Evolutionary conservation across 148 eudicot genomes (phyloP).

Genomic region (Heliosperma pusillum): DNA sequence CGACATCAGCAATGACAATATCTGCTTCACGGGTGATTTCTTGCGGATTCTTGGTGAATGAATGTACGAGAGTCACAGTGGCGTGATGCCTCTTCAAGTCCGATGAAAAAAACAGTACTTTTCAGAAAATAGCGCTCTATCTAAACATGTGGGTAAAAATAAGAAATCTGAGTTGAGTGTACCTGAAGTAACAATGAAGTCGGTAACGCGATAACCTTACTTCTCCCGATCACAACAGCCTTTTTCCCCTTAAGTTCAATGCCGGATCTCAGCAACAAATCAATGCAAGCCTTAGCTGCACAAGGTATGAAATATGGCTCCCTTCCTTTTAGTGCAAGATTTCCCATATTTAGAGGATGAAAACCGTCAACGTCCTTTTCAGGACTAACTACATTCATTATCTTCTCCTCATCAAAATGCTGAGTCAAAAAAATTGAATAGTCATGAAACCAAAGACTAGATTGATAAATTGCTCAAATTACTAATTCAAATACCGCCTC

Average conservation of each 20-base stretch:
- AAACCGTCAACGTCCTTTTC: constrained; percentile 64
- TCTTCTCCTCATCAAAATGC: constrained; percentile 48
- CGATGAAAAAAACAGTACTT: constrained; percentile 17
- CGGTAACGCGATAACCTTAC: constrained; percentile 56
- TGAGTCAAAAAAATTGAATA: constrained; percentile 25
- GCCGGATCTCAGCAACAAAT: constrained; percentile 38
- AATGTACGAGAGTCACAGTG: constrained; percentile 51
- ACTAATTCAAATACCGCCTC: background rate
- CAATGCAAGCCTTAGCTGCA: constrained; percentile 51
- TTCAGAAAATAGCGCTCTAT: background rate
- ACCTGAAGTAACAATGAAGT: constrained; percentile 51
- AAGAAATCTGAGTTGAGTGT: constrained; percentile 9
- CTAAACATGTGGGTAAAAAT: background rate
- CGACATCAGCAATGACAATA: constrained; percentile 50
- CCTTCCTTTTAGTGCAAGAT: constrained; percentile 52
- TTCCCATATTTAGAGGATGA: constrained; percentile 52
- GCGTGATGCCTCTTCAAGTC: constrained; percentile 49
- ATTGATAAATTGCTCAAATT: background rate
- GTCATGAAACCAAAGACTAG: constrained; percentile 4
- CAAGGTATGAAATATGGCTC: constrained; percentile 53
- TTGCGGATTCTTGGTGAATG: constrained; percentile 48
- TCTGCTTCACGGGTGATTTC: constrained; percentile 46
- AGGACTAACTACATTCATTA: constrained; percentile 38
- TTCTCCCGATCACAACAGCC: constrained; percentile 50
- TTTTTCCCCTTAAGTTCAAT: constrained; percentile 40